A percentile compares a stretch with the other conserved stretches of the same genome.
Conservation (phyloP, 352 stramenopile genomes). For the Blastocystis sp. region DNA sequence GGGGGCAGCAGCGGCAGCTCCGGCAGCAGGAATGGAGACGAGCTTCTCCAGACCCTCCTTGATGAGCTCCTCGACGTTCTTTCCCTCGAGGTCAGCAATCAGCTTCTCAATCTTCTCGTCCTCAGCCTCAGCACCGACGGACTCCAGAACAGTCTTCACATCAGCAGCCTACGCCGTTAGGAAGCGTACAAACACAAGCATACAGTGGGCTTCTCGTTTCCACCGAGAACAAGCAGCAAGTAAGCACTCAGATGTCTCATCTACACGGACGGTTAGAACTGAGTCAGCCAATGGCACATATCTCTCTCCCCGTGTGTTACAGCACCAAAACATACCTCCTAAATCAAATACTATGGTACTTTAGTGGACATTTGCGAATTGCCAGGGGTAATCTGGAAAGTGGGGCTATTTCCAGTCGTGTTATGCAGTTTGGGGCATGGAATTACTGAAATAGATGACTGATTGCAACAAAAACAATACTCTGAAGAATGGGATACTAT, state of each 20-base stretch:
- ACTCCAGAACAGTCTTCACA: constrained; percentile 77
- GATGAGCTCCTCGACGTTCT: constrained; percentile 69
- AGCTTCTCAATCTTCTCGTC: constrained; percentile 64
- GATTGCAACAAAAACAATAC: too few species aligned
- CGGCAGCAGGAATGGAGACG: constrained; percentile 69
- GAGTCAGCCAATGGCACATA: too few species aligned
- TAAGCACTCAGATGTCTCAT: constrained; percentile 50
- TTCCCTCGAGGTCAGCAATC: constrained; percentile 65
- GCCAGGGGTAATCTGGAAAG: too few species aligned
- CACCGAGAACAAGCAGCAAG: constrained; percentile 20
- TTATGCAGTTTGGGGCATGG: too few species aligned
- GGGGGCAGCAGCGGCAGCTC: constrained; percentile 60
- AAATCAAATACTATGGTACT: background rate
- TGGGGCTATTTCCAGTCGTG: too few species aligned
- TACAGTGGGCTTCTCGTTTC: constrained; percentile 51
- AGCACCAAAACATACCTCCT: background rate
- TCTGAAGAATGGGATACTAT: too few species aligned
- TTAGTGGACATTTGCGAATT: too few species aligned
- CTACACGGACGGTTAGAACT: too few species aligned
- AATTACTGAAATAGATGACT: too few species aligned
- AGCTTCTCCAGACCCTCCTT: constrained; percentile 67
- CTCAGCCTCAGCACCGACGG: constrained; percentile 76
- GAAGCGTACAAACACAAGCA: background rate
- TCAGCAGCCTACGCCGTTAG: constrained; percentile 65
- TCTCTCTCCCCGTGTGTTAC: too few species aligned